A percentile compares a stretch with the other conserved stretches of the same genome.
These are phyloP conservation scores for Lipomyces orientalis DNA, from an alignment of 805 yeast genomes.

Conservation along the genomic window DNA sequence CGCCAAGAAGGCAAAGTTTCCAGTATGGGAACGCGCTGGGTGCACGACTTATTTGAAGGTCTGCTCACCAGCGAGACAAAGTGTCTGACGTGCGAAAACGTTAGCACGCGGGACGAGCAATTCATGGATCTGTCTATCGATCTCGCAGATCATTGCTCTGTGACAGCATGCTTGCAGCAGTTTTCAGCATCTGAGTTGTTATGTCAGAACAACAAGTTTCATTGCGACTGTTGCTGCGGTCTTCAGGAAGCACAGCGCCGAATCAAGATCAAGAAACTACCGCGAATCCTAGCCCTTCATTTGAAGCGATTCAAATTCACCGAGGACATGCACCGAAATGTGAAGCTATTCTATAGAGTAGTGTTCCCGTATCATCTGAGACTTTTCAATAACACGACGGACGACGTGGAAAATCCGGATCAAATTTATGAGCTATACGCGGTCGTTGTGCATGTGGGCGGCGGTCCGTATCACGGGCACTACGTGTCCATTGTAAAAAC, in stretches of 20 bases:
- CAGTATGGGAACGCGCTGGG: constrained; percentile 47
- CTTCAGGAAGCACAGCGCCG: constrained; percentile 93
- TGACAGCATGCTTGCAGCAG: constrained; percentile 77
- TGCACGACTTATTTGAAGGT: constrained; percentile 83
- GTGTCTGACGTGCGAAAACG: constrained; percentile 86
- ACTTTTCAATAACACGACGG: constrained; percentile 66
- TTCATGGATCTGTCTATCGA: constrained; percentile 89
- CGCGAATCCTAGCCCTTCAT: constrained; percentile 80
- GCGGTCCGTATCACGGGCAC: constrained; percentile 98
- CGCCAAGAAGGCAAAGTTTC: constrained; percentile 13
- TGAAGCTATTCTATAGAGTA: constrained; percentile 84
- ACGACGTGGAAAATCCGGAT: constrained; percentile 56
- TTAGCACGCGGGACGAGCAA: constrained; percentile 80
- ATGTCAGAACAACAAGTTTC: constrained; percentile 85
- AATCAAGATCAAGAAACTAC: constrained; percentile 77
- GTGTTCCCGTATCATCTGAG: constrained; percentile 76
- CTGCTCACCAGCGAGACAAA: constrained; percentile 82
- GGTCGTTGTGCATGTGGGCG: constrained; percentile 92
- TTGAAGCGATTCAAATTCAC: constrained; percentile 91
- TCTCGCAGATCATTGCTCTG: constrained; percentile 72
- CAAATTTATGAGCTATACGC: constrained; percentile 80
- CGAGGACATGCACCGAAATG: constrained; percentile 78
- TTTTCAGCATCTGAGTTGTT: constrained; percentile 86
- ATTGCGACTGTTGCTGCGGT: constrained; percentile 88
- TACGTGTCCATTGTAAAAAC: constrained; percentile 87